These are phyloP conservation scores for Phaeotremella fagi DNA, from an alignment of 768 basidiomycete species.

Conservation along the genomic window DNA sequence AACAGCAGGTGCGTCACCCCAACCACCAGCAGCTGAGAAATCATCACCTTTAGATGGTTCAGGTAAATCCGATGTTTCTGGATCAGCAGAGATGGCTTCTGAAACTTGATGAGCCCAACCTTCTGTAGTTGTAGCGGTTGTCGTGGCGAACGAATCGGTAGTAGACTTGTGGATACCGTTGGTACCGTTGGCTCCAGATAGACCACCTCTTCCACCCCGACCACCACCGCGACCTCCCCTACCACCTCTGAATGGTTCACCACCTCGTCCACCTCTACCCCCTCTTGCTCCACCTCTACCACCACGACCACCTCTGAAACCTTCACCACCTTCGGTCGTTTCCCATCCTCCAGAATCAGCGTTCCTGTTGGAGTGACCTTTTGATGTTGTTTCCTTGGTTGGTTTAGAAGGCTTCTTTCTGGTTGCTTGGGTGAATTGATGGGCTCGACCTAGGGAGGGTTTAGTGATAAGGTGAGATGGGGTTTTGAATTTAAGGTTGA, in stretches of 20 bases:
- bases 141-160: constrained; percentile 24
- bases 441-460: constrained; percentile 40
- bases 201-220: constrained; percentile 47
- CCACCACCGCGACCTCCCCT: constrained; percentile 40
- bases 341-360: constrained; percentile 41
- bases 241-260: constrained; percentile 37
- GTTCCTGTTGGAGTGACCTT: constrained; percentile 41
- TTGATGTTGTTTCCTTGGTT: constrained; percentile 13
- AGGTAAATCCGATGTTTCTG: constrained; percentile 3
- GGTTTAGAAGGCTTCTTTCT: constrained; percentile 41
- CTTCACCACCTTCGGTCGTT: constrained; percentile 31
- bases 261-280: constrained; percentile 40
- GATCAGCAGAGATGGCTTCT: constrained; percentile 22
- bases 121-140: constrained; percentile 37
- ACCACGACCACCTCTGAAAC: constrained; percentile 43
- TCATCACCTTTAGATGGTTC: constrained; percentile 37
- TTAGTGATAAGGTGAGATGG: too few relatives aligned
- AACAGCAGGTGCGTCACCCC: constrained; percentile 44
- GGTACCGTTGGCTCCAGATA: constrained; percentile 24
- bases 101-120: constrained; percentile 42
- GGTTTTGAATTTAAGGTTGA: not conserved
- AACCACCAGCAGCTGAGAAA: constrained; percentile 43
- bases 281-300: constrained; percentile 24
- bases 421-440: constrained; percentile 47
- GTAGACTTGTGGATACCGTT: not conserved